Conservation (phyloP, 768 basidiomycete species). For the Plicaturopsis crispa region DNA sequence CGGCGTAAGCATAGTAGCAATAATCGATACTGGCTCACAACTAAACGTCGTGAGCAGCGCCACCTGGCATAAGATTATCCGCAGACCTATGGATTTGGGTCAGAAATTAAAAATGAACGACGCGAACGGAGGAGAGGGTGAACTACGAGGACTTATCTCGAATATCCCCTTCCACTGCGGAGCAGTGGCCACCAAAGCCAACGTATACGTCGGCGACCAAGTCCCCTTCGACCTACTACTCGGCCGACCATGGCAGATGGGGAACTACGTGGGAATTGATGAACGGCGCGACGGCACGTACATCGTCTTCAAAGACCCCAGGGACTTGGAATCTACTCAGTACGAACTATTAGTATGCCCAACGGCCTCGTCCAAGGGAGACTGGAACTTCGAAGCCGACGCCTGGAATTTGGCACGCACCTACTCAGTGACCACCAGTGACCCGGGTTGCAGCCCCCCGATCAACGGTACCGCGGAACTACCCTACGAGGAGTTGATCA, state of each 20-base stretch:
- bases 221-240: slow-evolving; percentile 12
- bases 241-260: slow-evolving; percentile 15
- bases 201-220: slow-evolving; percentile 15
- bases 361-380: background rate
- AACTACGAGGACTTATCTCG: slow-evolving; percentile 13
- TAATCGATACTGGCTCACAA: slow-evolving; percentile 21
- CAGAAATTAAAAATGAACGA: slow-evolving; percentile 15
- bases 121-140: slow-evolving; percentile 19
- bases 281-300: slow-evolving; percentile 13
- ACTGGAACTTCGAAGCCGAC: background rate
- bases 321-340: background rate
- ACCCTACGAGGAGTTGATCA: no score
- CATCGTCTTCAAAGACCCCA: background rate
- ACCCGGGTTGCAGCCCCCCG: no score
- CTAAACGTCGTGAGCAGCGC: slow-evolving; percentile 14
- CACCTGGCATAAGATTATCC: slow-evolving; percentile 4
- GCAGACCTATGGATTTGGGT: background rate
- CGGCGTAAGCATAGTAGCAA: slow-evolving; percentile 7
- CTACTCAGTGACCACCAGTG: no score
- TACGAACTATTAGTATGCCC: background rate
- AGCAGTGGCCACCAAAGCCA: slow-evolving; percentile 10
- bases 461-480: no score
- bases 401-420: no score
- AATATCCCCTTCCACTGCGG: slow-evolving; percentile 16
- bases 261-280: slow-evolving; percentile 14